Conservation (phyloP, 140 eudicot genomes). For the Cichorium intybus region DNA sequence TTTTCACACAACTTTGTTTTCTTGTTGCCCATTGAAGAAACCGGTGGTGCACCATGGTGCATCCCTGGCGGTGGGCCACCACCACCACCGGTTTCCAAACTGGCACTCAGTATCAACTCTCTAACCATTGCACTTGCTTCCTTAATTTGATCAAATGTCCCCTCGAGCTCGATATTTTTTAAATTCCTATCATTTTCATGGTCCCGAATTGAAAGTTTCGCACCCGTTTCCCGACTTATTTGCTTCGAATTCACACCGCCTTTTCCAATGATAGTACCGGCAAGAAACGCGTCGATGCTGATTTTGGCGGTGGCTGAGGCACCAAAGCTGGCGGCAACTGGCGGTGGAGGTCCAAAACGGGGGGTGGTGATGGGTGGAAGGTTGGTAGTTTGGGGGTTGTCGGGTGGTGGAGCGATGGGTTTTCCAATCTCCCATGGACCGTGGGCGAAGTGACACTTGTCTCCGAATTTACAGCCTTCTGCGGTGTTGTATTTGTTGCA, state of each 20-base stretch:
- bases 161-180: slow-evolving; percentile 66
- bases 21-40: slow-evolving; percentile 5
- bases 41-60: background rate
- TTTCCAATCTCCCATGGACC: slow-evolving; percentile 67
- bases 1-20: slow-evolving; percentile 50
- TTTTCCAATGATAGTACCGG: slow-evolving; percentile 68
- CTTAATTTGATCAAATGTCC: slow-evolving; percentile 63
- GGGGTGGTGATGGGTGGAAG: slow-evolving; percentile 29
- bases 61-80: slow-evolving; percentile 1
- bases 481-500: slow-evolving; percentile 61
- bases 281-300: slow-evolving; percentile 57
- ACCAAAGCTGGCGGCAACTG: slow-evolving; percentile 47
- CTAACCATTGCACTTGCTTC: slow-evolving; percentile 54
- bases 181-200: slow-evolving; percentile 47
- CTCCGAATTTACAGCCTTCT: slow-evolving; percentile 69
- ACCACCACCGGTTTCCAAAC: slow-evolving; percentile 11
- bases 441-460: slow-evolving; percentile 68
- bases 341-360: slow-evolving; percentile 18
- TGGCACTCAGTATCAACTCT: slow-evolving; percentile 35
- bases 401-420: slow-evolving; percentile 33
- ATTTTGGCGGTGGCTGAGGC: slow-evolving; percentile 65
- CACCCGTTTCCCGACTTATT: slow-evolving; percentile 56
- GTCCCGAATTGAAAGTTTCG: slow-evolving; percentile 50
- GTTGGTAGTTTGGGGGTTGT: slow-evolving; percentile 29
- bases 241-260: slow-evolving; percentile 63